These are phyloP conservation scores for Saitoella complicata DNA, from an alignment of 805 yeast species.

Conservation along the genomic window DNA sequence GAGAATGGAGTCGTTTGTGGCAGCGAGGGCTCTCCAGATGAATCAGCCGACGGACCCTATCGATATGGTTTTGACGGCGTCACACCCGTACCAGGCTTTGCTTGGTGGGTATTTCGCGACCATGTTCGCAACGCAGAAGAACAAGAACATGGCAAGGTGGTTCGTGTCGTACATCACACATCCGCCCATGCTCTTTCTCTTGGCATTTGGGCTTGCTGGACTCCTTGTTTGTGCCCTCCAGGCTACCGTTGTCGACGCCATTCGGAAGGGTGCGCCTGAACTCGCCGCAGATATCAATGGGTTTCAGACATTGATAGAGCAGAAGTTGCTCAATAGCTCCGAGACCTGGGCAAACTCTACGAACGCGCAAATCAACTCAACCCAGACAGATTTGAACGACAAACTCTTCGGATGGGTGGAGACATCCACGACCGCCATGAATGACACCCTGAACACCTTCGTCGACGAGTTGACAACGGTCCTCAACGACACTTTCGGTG, in stretches of 20 bases:
- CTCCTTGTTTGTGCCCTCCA: conserved; percentile 39
- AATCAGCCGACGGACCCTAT: not conserved
- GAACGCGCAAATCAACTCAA: conserved; percentile 33
- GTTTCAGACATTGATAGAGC: conserved; percentile 14
- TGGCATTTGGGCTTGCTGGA: conserved; percentile 44
- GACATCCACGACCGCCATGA: conserved; percentile 39
- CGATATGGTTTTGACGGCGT: not conserved
- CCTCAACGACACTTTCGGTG: conserved; percentile 43
- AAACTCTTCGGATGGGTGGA: conserved; percentile 52
- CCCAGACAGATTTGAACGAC: conserved; percentile 41
- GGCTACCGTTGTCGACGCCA: conserved; percentile 26
- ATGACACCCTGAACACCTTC: conserved; percentile 43
- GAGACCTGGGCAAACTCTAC: conserved; percentile 38
- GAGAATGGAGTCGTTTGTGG: conserved; percentile 19
- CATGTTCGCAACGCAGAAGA: not conserved
- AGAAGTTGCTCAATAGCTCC: conserved; percentile 18
- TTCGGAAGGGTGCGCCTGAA: conserved; percentile 12
- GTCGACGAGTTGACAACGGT: conserved; percentile 42
- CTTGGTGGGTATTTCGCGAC: not conserved
- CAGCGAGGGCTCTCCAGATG: conserved; percentile 6
- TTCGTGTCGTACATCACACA: conserved; percentile 35
- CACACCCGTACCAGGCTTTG: not conserved
- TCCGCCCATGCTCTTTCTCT: conserved; percentile 31
- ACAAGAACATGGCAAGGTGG: conserved; percentile 25
- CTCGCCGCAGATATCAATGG: conserved; percentile 7